Conservation (phyloP, 2,329 filamentous ascomycete genomes). For the Chaetomium sp. region DNA sequence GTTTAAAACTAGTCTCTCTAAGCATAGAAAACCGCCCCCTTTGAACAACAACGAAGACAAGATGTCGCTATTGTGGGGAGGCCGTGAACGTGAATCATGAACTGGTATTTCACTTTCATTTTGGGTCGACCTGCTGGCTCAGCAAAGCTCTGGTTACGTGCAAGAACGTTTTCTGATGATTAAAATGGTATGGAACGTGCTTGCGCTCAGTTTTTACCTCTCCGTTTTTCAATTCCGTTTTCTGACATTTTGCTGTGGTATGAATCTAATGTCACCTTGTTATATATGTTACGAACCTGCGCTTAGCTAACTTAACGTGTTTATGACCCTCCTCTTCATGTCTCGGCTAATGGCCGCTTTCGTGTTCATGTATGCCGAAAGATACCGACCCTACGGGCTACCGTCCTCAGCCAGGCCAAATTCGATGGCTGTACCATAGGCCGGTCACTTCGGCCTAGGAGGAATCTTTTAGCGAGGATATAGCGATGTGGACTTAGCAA, state of each 20-base stretch:
- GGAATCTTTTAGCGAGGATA: slow-evolving; percentile 6
- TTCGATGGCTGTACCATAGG: slow-evolving; percentile 2
- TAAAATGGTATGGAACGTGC: neutral
- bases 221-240: neutral
- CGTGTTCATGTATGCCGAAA: slow-evolving; percentile 1
- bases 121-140: neutral
- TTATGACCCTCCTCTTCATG: slow-evolving; percentile 3
- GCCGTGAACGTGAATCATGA: neutral
- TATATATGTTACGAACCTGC: neutral
- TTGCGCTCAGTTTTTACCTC: neutral
- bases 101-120: neutral
- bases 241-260: neutral
- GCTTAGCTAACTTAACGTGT: neutral
- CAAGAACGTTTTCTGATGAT: neutral
- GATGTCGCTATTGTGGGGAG: neutral
- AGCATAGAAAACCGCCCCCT: no score
- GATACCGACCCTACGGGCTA: slow-evolving; percentile 2
- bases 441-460: neutral
- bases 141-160: neutral
- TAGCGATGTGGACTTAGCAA: slow-evolving; percentile 3
- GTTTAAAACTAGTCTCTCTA: no score
- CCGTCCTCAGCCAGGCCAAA: neutral
- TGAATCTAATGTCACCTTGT: slow-evolving; percentile 4
- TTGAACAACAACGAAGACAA: neutral
- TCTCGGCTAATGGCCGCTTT: slow-evolving; percentile 3